A percentile compares a stretch with the other conserved stretches of the same genome.
These are phyloP conservation scores for Mikania micrantha DNA, from an alignment of 129 eudicot genomes.

Conservation along the genomic window DNA sequence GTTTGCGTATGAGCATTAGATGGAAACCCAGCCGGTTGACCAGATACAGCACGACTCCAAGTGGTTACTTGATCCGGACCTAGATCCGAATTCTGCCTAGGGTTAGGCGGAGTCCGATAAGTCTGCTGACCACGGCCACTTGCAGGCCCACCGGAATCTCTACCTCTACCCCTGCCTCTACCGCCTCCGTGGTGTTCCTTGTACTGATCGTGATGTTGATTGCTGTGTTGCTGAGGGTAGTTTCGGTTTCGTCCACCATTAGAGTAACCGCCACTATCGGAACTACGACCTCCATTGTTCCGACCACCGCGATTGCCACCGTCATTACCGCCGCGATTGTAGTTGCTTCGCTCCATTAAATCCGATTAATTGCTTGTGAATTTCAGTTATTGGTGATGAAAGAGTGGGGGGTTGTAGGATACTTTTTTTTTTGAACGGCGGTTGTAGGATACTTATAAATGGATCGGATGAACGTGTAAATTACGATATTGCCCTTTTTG, in stretches of 20 bases:
- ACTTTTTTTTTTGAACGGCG: too few species aligned
- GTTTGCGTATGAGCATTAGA: neutral
- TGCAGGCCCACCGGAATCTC: neutral
- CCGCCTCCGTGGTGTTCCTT: slow-evolving; percentile 10
- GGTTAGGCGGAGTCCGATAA: slow-evolving; percentile 3
- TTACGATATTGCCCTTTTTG: neutral
- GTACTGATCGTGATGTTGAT: slow-evolving; percentile 11
- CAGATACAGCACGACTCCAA: slow-evolving; percentile 3
- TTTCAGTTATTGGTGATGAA: neutral
- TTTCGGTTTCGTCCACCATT: slow-evolving; percentile 2
- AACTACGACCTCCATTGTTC: neutral
- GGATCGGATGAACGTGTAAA: neutral
- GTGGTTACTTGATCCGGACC: neutral
- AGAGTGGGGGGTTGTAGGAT: too few species aligned
- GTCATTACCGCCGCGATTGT: neutral
- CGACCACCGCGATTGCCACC: neutral
- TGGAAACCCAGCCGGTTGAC: neutral
- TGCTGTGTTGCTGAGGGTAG: neutral
- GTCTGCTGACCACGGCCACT: neutral
- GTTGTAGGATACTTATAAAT: neutral
- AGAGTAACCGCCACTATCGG: neutral
- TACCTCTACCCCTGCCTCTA: slow-evolving; percentile 10
- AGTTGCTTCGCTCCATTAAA: neutral
- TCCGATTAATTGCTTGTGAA: neutral
- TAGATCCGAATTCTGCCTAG: slow-evolving; percentile 10